Conservation (phyloP, 345 rosid species). For the Populus simonii region DNA sequence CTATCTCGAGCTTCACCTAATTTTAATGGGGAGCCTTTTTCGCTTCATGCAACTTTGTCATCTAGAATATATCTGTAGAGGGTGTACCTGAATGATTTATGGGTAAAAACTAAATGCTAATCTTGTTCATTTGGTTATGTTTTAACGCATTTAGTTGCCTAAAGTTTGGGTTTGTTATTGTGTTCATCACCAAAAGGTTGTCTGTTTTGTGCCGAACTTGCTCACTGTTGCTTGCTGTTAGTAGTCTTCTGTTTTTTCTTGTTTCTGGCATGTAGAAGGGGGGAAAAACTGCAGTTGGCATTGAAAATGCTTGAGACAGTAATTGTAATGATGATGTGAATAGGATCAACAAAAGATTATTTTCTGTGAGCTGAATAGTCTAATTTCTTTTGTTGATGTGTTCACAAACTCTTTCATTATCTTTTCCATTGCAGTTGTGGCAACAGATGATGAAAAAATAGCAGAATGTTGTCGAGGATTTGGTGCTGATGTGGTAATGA, state of each 20-base stretch:
- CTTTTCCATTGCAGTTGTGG: conserved; percentile 60
- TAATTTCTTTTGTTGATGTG: not conserved
- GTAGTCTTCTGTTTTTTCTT: not conserved
- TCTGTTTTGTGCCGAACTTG: not conserved
- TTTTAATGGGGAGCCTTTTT: not conserved
- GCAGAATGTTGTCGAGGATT: conserved; percentile 93
- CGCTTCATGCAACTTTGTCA: not conserved
- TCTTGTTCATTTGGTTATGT: not conserved
- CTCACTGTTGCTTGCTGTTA: not conserved
- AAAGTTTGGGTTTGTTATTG: not conserved
- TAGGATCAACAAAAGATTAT: not conserved
- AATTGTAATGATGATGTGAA: not conserved
- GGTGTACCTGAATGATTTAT: not conserved
- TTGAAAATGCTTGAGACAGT: not conserved
- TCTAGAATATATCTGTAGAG: not conserved
- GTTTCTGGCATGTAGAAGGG: not conserved
- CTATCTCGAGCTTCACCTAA: not conserved
- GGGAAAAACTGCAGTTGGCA: too few species aligned
- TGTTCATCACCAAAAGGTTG: not conserved
- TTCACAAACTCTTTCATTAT: not conserved
- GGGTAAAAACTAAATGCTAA: not conserved
- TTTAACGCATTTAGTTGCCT: not conserved
- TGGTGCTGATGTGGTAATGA: conserved; percentile 96
- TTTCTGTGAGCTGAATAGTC: not conserved
- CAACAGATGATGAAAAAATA: conserved; percentile 85